phyloP scores from a whole-genome alignment of 2,329 filamentous ascomycete genomes.

The Aspergillus fumigatus region DNA sequence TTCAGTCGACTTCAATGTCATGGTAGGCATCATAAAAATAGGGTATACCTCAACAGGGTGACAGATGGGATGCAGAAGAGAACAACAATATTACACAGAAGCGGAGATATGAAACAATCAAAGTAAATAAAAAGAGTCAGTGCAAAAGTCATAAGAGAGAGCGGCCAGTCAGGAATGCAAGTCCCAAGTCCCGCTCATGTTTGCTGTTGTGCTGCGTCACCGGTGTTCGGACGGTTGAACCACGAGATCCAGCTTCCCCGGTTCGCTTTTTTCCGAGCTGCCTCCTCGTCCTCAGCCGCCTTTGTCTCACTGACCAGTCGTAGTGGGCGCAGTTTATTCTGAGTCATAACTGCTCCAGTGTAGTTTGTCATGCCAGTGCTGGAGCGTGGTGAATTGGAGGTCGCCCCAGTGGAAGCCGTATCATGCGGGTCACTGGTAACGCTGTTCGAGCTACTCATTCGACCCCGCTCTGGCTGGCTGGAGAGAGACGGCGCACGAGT shows the following conservation, averaged over 20 bases:
- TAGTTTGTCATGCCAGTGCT: conserved; percentile 65
- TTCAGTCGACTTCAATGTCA: not conserved
- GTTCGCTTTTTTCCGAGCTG: conserved; percentile 43
- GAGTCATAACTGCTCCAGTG: conserved; percentile 57
- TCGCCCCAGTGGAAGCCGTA: conserved; percentile 41
- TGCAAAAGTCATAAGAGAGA: not conserved
- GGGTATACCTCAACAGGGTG: not conserved
- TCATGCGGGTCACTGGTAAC: conserved; percentile 47
- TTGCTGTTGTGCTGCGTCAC: conserved; percentile 18
- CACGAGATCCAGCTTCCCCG: conserved; percentile 45
- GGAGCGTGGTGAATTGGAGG: conserved; percentile 56
- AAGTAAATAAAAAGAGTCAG: conserved; percentile 9
- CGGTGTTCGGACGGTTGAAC: conserved; percentile 38
- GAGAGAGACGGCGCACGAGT: conserved; percentile 50
- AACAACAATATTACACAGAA: not conserved
- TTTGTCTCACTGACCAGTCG: conserved; percentile 62
- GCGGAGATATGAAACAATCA: not conserved
- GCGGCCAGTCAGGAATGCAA: conserved; percentile 4
- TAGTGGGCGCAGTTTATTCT: conserved; percentile 76
- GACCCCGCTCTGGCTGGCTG: conserved; percentile 43
- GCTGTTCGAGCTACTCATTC: conserved; percentile 65
- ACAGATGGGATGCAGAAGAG: not conserved
- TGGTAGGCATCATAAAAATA: not conserved
- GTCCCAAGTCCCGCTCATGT: conserved; percentile 1
- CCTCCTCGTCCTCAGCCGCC: conserved; percentile 39